phyloP scores from a whole-genome alignment of 768 basidiomycete genomes.

The Artomyces pyxidatus region DNA sequence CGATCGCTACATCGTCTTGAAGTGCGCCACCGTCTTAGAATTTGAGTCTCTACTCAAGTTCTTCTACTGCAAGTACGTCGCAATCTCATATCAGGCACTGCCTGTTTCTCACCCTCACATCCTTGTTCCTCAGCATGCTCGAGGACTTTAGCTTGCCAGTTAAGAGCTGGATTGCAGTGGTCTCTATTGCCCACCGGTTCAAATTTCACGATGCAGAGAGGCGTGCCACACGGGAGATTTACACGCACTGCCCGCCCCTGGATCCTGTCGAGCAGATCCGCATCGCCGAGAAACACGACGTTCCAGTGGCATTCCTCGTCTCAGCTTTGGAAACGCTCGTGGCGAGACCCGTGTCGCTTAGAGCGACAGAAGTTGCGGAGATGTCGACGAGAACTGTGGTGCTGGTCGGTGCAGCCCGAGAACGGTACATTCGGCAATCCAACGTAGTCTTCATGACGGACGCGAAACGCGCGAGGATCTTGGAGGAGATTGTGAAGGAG shows the following conservation, averaged over 20 bases:
- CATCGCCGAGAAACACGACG: background rate
- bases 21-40: constrained; percentile 8
- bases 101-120: background rate
- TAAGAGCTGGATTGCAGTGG: background rate
- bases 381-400: background rate
- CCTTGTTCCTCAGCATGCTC: background rate
- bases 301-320: background rate
- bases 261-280: background rate
- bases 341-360: background rate
- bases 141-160: background rate
- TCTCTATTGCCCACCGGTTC: constrained; percentile 1
- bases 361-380: background rate
- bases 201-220: background rate
- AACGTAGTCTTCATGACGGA: background rate
- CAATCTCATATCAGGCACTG: background rate
- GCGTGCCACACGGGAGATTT: constrained; percentile 6
- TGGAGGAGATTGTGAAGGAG: background rate
- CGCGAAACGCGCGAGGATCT: background rate
- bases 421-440: background rate
- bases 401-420: background rate
- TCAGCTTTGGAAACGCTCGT: background rate
- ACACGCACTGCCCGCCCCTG: background rate
- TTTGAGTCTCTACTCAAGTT: constrained; percentile 15
- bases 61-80: constrained; percentile 17
- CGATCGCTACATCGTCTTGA: constrained; percentile 9